A percentile compares a stretch with the other conserved stretches of the same genome.
Evolutionary conservation across 306 rosid species (phyloP).

Genomic region (Sicyos baderoa): DNA sequence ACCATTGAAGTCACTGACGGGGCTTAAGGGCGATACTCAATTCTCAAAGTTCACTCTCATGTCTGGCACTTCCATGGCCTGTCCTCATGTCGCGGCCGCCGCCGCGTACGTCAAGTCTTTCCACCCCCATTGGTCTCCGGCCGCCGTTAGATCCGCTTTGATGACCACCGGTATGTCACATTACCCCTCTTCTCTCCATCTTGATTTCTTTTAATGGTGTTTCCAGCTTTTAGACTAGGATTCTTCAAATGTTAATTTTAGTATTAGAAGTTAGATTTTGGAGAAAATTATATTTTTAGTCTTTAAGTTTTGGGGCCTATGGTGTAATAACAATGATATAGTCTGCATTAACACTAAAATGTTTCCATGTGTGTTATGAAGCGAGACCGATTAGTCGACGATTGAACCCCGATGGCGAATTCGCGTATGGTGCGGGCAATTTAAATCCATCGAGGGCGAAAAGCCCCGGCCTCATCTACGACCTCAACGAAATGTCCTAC

Average conservation of each 20-base stretch:
- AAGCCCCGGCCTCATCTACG: conserved; percentile 69
- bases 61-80: conserved; percentile 96
- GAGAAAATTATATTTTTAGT: too few species aligned
- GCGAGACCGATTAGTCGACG: conserved; percentile 68
- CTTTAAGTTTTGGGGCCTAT: too few species aligned
- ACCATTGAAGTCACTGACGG: conserved; percentile 52
- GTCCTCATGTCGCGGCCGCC: conserved; percentile 80
- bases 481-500: conserved; percentile 48
- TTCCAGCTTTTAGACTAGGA: too few species aligned
- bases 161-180: conserved; percentile 82
- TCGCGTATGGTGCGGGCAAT: conserved; percentile 72
- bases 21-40: conserved; percentile 58
- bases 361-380: conserved; percentile 19
- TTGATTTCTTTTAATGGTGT: too few species aligned
- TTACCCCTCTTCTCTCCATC: too few species aligned
- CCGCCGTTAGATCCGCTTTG: conserved; percentile 39
- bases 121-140: conserved; percentile 22
- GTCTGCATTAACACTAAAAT: neutral
- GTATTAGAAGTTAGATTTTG: too few species aligned
- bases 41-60: conserved; percentile 66
- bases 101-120: conserved; percentile 86
- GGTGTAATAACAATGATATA: too few species aligned
- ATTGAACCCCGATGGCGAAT: conserved; percentile 51
- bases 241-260: too few species aligned
- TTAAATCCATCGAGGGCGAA: conserved; percentile 52